Percentiles rank a stretch among this genome's conserved stretches.
Conservation (phyloP, 768 basidiomycete species). For the Dioszegia crocea region DNA sequence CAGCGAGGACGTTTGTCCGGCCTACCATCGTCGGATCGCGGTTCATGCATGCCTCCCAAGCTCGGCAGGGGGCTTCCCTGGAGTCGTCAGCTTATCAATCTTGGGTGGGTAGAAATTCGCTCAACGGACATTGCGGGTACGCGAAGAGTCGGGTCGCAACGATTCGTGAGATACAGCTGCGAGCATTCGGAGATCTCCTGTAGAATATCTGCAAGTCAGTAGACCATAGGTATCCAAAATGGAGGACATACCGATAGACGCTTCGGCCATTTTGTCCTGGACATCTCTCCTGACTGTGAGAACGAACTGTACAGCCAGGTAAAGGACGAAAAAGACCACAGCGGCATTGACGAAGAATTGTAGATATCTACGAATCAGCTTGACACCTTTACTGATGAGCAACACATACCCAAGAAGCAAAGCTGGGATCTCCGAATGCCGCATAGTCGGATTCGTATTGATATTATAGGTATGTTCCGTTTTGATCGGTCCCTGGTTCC, state of each 20-base stretch:
- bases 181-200: conserved; percentile 89
- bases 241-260: conserved; percentile 69
- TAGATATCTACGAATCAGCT: conserved; percentile 61
- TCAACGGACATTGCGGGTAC: conserved; percentile 70
- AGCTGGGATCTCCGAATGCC: conserved; percentile 59
- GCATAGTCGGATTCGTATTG: conserved; percentile 38
- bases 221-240: conserved; percentile 2
- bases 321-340: conserved; percentile 75
- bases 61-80: conserved; percentile 67
- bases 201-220: conserved; percentile 61
- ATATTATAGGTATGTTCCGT: conserved; percentile 40
- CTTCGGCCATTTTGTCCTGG: conserved; percentile 75
- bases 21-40: conserved; percentile 85
- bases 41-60: conserved; percentile 93
- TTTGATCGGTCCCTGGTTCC: not conserved
- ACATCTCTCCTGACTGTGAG: conserved; percentile 87
- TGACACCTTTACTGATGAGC: not conserved
- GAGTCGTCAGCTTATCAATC: not conserved
- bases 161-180: conserved; percentile 71
- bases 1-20: conserved; percentile 82
- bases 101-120: not conserved
- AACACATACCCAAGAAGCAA: conserved; percentile 72
- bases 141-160: conserved; percentile 64
- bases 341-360: conserved; percentile 92
- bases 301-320: conserved; percentile 79